A percentile compares a stretch with the other conserved stretches of the same genome.
These are phyloP conservation scores for Brassica balearica DNA, from an alignment of 441 rosid species.

Conservation along the genomic window DNA sequence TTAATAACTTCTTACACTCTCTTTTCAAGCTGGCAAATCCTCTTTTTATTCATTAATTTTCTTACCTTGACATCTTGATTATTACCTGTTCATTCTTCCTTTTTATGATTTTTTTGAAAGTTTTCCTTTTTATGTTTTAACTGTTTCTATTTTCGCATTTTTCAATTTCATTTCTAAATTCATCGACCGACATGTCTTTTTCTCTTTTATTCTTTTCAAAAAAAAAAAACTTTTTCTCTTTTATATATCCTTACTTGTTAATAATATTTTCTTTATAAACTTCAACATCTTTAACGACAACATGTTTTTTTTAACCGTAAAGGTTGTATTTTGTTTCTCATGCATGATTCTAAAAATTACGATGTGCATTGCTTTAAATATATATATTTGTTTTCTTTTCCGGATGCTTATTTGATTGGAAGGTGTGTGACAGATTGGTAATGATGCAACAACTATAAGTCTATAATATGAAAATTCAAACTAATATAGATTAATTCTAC, in stretches of 20 bases:
- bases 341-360: background rate
- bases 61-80: conserved; percentile 13
- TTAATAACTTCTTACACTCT: conserved; percentile 40
- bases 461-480: background rate
- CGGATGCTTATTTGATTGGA: background rate
- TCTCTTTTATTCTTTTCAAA: background rate
- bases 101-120: background rate
- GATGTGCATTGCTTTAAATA: background rate
- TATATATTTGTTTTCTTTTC: background rate
- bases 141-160: conserved; percentile 29
- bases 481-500: background rate
- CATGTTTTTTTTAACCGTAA: background rate
- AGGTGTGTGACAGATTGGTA: conserved; percentile 14
- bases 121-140: conserved; percentile 4
- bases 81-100: conserved; percentile 31
- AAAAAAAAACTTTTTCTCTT: conserved; percentile 1
- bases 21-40: too few species aligned
- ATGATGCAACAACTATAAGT: conserved; percentile 5
- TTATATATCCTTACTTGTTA: conserved; percentile 1
- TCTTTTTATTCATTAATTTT: conserved; percentile 20
- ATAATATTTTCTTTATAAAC: background rate
- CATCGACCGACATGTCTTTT: background rate
- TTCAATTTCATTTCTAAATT: conserved; percentile 19
- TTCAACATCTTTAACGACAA: background rate
- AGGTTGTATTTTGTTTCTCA: background rate